These are phyloP conservation scores for Magnaporthiopsis rhizophila DNA, from an alignment of 2,329 filamentous ascomycete species.

Conservation along the genomic window DNA sequence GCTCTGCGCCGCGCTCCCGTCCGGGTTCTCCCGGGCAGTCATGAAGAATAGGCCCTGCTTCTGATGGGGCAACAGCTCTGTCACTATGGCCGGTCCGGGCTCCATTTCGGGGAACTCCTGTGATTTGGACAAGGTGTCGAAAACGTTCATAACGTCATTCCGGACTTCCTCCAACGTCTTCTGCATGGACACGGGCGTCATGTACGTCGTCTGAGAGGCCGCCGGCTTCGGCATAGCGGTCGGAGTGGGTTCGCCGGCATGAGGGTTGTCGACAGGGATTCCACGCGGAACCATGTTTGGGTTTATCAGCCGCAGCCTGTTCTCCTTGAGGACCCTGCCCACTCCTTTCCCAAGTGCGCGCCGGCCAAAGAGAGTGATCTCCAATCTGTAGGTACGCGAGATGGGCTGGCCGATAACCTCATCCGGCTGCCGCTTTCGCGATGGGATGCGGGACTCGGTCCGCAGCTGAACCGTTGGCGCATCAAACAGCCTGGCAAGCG, in stretches of 20 bases:
- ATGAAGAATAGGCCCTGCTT: slow-evolving; percentile 88
- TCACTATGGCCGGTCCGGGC: slow-evolving; percentile 52
- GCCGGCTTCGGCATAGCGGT: slow-evolving; percentile 17
- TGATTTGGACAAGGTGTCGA: slow-evolving; percentile 71
- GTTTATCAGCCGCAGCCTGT: slow-evolving; percentile 58
- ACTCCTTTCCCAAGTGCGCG: slow-evolving; percentile 56
- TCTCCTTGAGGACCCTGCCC: slow-evolving; percentile 58
- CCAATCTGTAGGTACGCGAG: slow-evolving; percentile 54
- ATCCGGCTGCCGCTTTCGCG: slow-evolving; percentile 52
- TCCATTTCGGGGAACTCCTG: slow-evolving; percentile 71
- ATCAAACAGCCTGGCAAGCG: slow-evolving; percentile 67
- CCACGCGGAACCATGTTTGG: slow-evolving; percentile 60
- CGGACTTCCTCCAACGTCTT: slow-evolving; percentile 81
- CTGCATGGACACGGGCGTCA: slow-evolving; percentile 23
- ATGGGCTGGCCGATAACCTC: slow-evolving; percentile 57
- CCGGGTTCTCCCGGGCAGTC: slow-evolving; percentile 64
- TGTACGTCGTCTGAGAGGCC: slow-evolving; percentile 13
- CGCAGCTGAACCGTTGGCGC: slow-evolving; percentile 54
- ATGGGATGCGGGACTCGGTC: slow-evolving; percentile 62
- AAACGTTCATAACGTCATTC: slow-evolving; percentile 76
- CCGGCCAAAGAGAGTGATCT: slow-evolving; percentile 74
- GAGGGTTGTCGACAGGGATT: slow-evolving; percentile 66
- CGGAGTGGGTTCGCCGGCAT: slow-evolving; percentile 31
- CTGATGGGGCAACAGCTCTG: slow-evolving; percentile 72
- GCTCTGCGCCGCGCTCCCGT: slow-evolving; percentile 43